Evolutionary conservation across 2,329 filamentous ascomycete species (phyloP).

Genomic region (Penicillium sp.): DNA sequence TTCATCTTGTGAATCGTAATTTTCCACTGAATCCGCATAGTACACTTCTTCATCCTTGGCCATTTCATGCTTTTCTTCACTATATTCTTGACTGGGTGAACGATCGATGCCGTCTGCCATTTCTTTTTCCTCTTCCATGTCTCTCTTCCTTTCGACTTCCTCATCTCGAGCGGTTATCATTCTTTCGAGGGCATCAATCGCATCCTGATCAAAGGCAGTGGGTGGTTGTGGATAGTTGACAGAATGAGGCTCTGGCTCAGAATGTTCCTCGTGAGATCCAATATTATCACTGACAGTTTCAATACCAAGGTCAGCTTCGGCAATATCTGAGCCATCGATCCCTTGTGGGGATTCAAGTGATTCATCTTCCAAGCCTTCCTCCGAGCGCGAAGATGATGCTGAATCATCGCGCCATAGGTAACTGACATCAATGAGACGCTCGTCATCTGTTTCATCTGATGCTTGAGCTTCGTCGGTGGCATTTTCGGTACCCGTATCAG

Average conservation of each 20-base stretch:
- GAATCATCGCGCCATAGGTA: neutral
- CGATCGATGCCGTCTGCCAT: conserved; percentile 4
- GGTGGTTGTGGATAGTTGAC: neutral
- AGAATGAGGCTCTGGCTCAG: conserved; percentile 29
- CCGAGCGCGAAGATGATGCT: neutral
- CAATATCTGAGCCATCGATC: neutral
- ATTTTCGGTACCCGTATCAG: neutral
- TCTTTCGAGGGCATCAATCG: conserved; percentile 3
- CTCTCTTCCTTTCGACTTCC: conserved; percentile 1
- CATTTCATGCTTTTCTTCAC: conserved; percentile 13
- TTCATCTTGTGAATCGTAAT: conserved; percentile 14
- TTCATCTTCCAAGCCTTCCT: neutral
- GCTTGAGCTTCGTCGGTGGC: neutral
- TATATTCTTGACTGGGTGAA: conserved; percentile 1
- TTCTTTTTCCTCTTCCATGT: neutral
- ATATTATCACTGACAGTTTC: neutral
- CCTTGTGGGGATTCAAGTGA: neutral
- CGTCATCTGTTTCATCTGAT: neutral
- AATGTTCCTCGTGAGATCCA: conserved; percentile 8
- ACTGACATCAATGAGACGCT: neutral
- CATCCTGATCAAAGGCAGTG: neutral
- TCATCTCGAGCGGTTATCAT: conserved; percentile 1
- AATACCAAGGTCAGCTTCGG: neutral
- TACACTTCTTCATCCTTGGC: conserved; percentile 13
- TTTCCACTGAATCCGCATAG: conserved; percentile 1